Base-by-base conservation (phyloP, 2,329 filamentous ascomycete genomes). In the Penicillium hesseltinei region DNA sequence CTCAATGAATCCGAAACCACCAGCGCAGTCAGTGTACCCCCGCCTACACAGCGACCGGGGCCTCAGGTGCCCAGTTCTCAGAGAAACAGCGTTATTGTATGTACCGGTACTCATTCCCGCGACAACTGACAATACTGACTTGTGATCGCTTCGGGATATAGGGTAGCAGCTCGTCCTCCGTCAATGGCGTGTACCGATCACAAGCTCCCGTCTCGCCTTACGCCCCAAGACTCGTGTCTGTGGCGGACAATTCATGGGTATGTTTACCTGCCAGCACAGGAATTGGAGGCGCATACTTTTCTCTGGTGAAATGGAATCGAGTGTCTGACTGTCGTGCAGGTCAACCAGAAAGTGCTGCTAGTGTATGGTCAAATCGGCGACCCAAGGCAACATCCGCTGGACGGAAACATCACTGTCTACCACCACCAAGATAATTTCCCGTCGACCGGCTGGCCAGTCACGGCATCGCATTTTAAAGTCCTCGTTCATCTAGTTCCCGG, bases 401-500 rank as follows among this genome's bases (percentile, higher is more conserved):
- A 96, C 70, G 94, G 94, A 63, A 88, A 79, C 31, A 69, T 97
- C 50, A 91, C 87, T 3, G 84, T 97, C 60, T 88, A 83, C 68
- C 89, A 94, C 68, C 84, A 92, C 65, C 90, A 96, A 73, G 91
- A 96, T 72, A 86, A 80, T 60, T 96, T 97, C 71, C 92, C 93
- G 7, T 79, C 90, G 0, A 89, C 87, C 13, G 83, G 81, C 64
- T 97, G 93, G 92, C 93, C 92, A 1, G 93, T 97, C 11, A 88
- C 82, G 71, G 88, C 91, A 62, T 95, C 90, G 3, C 87, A 92
- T 73, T 97, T 97, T 82, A 97, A 97, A 77, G 89, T 89, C 5
- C 80, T 97, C 31, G 83, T 97, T 10, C 91, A 96, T 73, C 84
- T 99, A n/a, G 86, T 89, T 62, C 92, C 94, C 5, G 94, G 94